These are phyloP conservation scores for Hysterangium stoloniferum DNA, from an alignment of 768 basidiomycete species.

Conservation along the genomic window DNA sequence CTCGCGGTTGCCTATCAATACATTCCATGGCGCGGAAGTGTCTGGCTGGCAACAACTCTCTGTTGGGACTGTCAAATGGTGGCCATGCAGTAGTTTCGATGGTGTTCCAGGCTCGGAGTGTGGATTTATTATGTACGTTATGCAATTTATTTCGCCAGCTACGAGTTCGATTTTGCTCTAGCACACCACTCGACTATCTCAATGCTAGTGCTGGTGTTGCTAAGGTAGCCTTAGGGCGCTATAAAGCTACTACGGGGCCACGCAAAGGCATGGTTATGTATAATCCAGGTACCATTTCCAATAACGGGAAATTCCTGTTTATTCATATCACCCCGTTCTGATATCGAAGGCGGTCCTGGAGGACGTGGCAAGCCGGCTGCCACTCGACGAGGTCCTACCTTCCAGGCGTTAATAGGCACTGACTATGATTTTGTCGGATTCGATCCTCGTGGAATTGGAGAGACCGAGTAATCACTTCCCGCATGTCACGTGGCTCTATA, in stretches of 20 bases:
- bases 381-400: not conserved
- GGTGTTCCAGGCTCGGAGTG: constrained; percentile 1
- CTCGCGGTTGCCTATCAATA: no score
- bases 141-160: not conserved
- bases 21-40: no score
- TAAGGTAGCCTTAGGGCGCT: constrained; percentile 6
- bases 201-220: constrained; percentile 3
- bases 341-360: constrained; percentile 4
- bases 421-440: constrained; percentile 16
- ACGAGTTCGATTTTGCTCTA: not conserved
- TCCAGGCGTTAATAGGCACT: constrained; percentile 5
- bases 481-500: not conserved
- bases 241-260: not conserved
- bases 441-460: constrained; percentile 15
- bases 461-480: constrained; percentile 4
- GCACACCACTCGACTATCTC: constrained; percentile 4
- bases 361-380: not conserved
- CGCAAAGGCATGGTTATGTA: not conserved
- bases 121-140: constrained; percentile 7
- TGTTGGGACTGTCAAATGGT: constrained; percentile 6
- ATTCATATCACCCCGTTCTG: not conserved
- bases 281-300: not conserved
- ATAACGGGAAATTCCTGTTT: not conserved
- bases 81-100: not conserved
- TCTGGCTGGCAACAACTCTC: no score